These are phyloP conservation scores for Wilcoxina mikolae DNA, from an alignment of 495 filamentous ascomycete species.

Conservation along the genomic window DNA sequence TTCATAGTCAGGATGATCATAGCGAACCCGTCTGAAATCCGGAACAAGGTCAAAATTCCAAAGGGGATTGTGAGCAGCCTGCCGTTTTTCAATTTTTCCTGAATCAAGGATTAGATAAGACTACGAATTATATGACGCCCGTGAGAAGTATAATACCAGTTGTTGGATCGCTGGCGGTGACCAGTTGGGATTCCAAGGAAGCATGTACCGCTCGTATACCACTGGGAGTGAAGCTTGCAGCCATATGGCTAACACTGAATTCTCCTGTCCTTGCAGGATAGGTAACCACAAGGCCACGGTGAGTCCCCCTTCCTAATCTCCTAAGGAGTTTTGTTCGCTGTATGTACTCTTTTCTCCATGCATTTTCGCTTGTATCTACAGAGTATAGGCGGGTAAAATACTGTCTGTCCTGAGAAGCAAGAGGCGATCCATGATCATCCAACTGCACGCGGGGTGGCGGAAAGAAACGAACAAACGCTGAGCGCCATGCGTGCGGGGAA, in stretches of 20 bases:
- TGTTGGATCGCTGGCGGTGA: conserved; percentile 24
- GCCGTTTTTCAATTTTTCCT: conserved; percentile 5
- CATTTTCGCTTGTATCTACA: conserved; percentile 8
- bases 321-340: conserved; percentile 25
- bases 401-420: conserved; percentile 22
- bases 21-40: neutral
- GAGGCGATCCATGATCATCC: conserved; percentile 12
- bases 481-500: conserved; percentile 24
- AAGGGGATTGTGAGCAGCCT: neutral
- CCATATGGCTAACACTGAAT: conserved; percentile 24
- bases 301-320: conserved; percentile 14
- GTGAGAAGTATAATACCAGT: conserved; percentile 20
- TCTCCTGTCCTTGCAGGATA: conserved; percentile 18
- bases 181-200: conserved; percentile 13
- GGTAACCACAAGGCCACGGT: conserved; percentile 19
- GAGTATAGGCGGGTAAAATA: conserved; percentile 23
- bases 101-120: too few relatives aligned
- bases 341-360: conserved; percentile 28
- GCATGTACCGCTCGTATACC: conserved; percentile 22
- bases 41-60: neutral
- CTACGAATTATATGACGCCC: too few relatives aligned
- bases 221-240: conserved; percentile 19
- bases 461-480: conserved; percentile 28
- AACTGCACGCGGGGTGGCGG: conserved; percentile 9
- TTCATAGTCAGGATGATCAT: conserved; percentile 13